Evolutionary conservation across 768 basidiomycete genomes (phyloP), one percentile per base, ranked within the genome.

Genomic region (Ramaria sp.): DNA sequence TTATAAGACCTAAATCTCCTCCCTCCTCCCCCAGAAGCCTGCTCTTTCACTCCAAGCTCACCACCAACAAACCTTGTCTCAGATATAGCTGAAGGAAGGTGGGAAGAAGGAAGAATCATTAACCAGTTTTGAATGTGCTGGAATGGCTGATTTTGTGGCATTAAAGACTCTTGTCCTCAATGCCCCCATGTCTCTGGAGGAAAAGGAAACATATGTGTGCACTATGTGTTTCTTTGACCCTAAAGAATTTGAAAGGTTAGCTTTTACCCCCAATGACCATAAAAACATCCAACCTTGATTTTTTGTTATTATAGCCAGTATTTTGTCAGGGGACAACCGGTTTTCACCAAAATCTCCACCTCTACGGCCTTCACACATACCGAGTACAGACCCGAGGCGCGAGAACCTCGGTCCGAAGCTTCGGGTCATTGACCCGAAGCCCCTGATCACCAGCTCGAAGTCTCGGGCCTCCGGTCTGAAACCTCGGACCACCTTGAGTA

Each of bases 221-320:
- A 92, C 88, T 1, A 80, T 81, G 54, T 73, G 80, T n/a, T 87
- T 81, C 62, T 78, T 89, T 59, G 82, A 89, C 58, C 69, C 79
- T 15, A 82, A 83, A 62, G 93, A 98, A 61, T 85, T 85, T 61
- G 71, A 80, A 47, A 77, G 92, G 56, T 87, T 83, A 6, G 75
- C 78, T 5, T 78, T 83, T 61, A 67, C 80, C 53, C 67, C 98
- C 48, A 72, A 72, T 49, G 71, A 73, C 8, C 88, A 86, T 61
- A 77, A 66, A 60, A 86, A 88, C 60, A 66, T 79, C 24, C 86
- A 86, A 64, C 83, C 84, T 6, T 73, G 71, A 24, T 99, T 96
- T 67, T 97, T 57, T 74, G 76, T 45, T 65, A 83, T 18, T 98
- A 99, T 65, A 78, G 87, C 60, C n/a, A n/a, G n/a, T n/a, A n/a